Base-by-base conservation (phyloP, 2,329 filamentous ascomycete species). In the Fusarium xyrophilum region DNA sequence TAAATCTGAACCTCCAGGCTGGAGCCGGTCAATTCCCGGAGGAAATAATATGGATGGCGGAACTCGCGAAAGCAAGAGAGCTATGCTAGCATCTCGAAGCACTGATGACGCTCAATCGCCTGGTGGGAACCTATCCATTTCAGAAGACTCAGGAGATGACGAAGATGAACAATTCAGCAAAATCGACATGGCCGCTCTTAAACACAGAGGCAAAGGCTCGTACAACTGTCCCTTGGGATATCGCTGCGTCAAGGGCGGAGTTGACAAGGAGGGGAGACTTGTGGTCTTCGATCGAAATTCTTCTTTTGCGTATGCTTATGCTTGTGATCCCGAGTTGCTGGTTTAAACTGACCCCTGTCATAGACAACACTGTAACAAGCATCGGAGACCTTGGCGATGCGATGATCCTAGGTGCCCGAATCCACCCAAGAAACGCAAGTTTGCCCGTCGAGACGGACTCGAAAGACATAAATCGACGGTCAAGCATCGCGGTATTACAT, bases 311-410 rank as follows among this genome's bases (percentile, higher is more conserved):
- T 80, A 76, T 60, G 72, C 52, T 61, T 46, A 48, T 48, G 30
- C 28, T 14, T 69, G 46, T 59, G 61, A 54, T 54, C 51, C 54
- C 33, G 32, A 40, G 23, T 55, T 64, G 42, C 30, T 61, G 52
- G 43, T 42, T 50, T 58, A 21, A 48, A 66, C 72, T 74, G 56
- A 74, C 63, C 52, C 48, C 40, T 47, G 32, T 54, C 63, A 60
- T 66, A 82, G 80, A 53, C 79, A 81, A 70, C 80, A 82, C 65
- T 78, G 79, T 60, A 80, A 82, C 70, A 82, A 82, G 47, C 80
- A 82, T 62, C 75, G 77, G 28, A 81, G 81, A 63, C 80, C 80
- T 19, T 81, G 78, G 77, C 76, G 77, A 25, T 82, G 80, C 68
- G 75, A 77, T 40, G 56, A 78, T 25, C 74, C 76, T 42, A 77